A percentile compares a stretch with the other conserved stretches of the same genome.
These are phyloP conservation scores for Vinca major DNA, from an alignment of 305 asterid species.

Conservation along the genomic window DNA sequence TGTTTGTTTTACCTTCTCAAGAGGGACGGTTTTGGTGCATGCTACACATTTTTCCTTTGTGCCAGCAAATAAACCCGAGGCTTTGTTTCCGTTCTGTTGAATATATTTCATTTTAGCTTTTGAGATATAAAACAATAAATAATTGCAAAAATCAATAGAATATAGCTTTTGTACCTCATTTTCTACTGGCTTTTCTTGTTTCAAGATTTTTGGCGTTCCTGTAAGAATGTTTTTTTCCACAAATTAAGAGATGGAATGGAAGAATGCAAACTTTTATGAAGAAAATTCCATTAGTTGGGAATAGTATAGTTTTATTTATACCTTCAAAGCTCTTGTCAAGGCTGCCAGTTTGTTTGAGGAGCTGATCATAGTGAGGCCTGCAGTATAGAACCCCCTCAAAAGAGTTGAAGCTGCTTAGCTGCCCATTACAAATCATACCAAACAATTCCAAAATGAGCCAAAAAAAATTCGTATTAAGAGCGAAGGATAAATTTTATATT, in stretches of 20 bases:
- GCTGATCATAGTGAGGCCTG: slow-evolving; percentile 64
- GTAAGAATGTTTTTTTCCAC: slow-evolving; percentile 4
- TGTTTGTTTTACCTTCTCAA: slow-evolving; percentile 45
- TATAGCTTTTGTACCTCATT: slow-evolving; percentile 34
- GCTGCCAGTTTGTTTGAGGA: slow-evolving; percentile 80
- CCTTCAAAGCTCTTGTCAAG: slow-evolving; percentile 75
- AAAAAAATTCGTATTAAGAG: too few relatives aligned
- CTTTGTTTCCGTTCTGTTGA: slow-evolving; percentile 46
- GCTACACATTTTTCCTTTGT: slow-evolving; percentile 64
- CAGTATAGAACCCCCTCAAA: slow-evolving; percentile 75
- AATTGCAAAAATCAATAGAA: too few relatives aligned
- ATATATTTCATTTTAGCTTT: not conserved
- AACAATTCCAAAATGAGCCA: too few relatives aligned
- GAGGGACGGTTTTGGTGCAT: slow-evolving; percentile 57
- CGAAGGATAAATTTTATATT: too few relatives aligned
- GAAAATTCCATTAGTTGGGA: not conserved
- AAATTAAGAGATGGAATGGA: not conserved
- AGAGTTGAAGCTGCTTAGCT: slow-evolving; percentile 70
- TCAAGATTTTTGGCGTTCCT: slow-evolving; percentile 51
- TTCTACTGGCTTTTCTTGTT: slow-evolving; percentile 39
- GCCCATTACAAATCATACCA: slow-evolving; percentile 6
- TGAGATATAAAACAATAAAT: too few relatives aligned
- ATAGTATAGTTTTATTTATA: not conserved
- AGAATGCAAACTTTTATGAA: not conserved
- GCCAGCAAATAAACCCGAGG: slow-evolving; percentile 52